Conservation (phyloP, 164 flowering plant genomes). For the Chloranthus sessilifolius region DNA sequence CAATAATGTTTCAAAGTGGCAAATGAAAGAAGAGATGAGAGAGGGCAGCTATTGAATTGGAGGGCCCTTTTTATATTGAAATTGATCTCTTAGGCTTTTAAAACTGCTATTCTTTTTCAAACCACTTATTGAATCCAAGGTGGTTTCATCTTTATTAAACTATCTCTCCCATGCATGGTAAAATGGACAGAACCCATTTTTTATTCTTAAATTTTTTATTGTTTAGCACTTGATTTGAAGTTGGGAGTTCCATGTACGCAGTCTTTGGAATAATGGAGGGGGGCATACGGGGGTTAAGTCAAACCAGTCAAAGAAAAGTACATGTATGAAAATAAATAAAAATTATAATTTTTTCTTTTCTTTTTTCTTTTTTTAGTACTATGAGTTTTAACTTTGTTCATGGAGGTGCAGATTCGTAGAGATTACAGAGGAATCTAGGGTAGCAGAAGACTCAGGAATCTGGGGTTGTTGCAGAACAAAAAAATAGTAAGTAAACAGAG, state of each 20-base stretch:
- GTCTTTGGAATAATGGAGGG: constrained; percentile 1
- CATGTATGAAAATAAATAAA: constrained; percentile 8
- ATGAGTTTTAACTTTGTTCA: constrained; percentile 8
- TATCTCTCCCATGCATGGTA: constrained; percentile 26
- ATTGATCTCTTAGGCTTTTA: constrained; percentile 1
- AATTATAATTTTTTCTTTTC: constrained; percentile 8
- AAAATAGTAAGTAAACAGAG: too few relatives aligned
- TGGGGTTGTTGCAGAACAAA: constrained; percentile 15
- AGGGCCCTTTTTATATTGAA: constrained; percentile 12
- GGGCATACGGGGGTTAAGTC: constrained; percentile 18
- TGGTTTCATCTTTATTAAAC: constrained; percentile 25
- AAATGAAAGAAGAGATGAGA: neutral
- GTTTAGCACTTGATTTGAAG: constrained; percentile 12
- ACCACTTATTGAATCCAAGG: constrained; percentile 27
- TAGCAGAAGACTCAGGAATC: constrained; percentile 17
- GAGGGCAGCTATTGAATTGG: neutral
- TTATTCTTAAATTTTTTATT: too few relatives aligned
- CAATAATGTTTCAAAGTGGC: neutral
- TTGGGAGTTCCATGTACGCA: constrained; percentile 4
- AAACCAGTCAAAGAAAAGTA: constrained; percentile 10
- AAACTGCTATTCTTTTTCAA: constrained; percentile 6
- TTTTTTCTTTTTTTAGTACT: constrained; percentile 1
- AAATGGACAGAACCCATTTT: constrained; percentile 29
- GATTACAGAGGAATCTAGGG: constrained; percentile 20
- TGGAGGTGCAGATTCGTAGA: constrained; percentile 11